A percentile compares a stretch with the other conserved stretches of the same genome.
These are phyloP conservation scores for Botrytis medusae DNA, from an alignment of 2,329 filamentous ascomycete genomes.

Conservation along the genomic window DNA sequence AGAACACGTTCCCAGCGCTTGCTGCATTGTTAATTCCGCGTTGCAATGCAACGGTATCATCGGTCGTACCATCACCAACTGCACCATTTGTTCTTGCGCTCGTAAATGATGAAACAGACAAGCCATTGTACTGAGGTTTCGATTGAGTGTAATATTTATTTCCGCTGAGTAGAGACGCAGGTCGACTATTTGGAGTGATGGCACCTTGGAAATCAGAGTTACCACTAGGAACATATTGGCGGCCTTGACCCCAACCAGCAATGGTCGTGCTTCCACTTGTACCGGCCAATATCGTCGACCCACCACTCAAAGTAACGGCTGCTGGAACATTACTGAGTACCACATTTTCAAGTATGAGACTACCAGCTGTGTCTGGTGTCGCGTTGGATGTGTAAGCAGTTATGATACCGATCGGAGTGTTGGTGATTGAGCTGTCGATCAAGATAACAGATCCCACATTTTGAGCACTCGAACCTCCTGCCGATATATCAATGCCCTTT, in stretches of 20 bases:
- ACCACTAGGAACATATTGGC: conserved; percentile 55
- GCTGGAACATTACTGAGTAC: conserved; percentile 16
- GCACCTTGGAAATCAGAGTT: conserved; percentile 45
- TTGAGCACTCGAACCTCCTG: conserved; percentile 44
- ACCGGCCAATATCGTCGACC: neutral
- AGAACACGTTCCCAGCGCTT: conserved; percentile 51
- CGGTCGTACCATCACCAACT: conserved; percentile 55
- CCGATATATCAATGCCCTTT: conserved; percentile 52
- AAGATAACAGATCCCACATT: conserved; percentile 57
- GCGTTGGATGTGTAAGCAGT: conserved; percentile 54
- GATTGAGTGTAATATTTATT: conserved; percentile 46
- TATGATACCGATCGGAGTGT: conserved; percentile 50
- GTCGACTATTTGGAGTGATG: conserved; percentile 37
- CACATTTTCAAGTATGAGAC: conserved; percentile 23
- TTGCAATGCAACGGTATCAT: conserved; percentile 62
- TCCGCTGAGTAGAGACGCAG: conserved; percentile 17
- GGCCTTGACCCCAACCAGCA: conserved; percentile 17
- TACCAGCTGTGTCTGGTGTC: conserved; percentile 33
- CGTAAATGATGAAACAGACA: conserved; percentile 43
- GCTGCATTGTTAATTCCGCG: conserved; percentile 52
- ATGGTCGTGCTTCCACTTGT: conserved; percentile 24
- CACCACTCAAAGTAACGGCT: conserved; percentile 42
- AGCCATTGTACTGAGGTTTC: conserved; percentile 54
- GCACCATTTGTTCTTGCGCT: conserved; percentile 45
- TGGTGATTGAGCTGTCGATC: conserved; percentile 54